Conservation (phyloP, 768 basidiomycete genomes). For the Panaeolus papilionaceus region DNA sequence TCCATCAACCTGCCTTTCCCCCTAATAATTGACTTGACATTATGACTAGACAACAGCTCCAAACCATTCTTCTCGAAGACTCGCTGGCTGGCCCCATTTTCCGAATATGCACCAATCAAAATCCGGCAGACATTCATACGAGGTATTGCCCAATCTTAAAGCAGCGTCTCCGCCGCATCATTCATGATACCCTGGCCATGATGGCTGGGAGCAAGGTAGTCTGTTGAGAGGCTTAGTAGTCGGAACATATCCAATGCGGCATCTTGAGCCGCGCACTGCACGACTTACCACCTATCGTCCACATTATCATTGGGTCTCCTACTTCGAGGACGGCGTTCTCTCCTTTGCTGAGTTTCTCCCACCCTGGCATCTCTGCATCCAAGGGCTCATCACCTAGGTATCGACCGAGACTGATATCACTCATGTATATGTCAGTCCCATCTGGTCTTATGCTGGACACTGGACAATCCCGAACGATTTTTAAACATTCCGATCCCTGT, state of each 20-base stretch:
- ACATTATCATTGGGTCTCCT: constrained; percentile 59
- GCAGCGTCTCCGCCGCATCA: constrained; percentile 56
- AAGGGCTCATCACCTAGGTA: constrained; percentile 37
- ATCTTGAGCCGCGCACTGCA: no score
- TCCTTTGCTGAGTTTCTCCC: constrained; percentile 34
- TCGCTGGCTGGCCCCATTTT: constrained; percentile 61
- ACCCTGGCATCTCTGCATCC: constrained; percentile 37
- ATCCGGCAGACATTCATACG: constrained; percentile 61
- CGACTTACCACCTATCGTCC: constrained; percentile 35
- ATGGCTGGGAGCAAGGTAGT: constrained; percentile 33
- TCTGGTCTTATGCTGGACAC: constrained; percentile 56
- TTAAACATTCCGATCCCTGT: constrained; percentile 28
- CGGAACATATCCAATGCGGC: neutral
- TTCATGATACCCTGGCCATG: constrained; percentile 61
- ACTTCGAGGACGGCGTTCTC: constrained; percentile 46
- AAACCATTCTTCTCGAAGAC: constrained; percentile 77
- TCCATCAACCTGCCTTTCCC: constrained; percentile 38
- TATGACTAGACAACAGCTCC: constrained; percentile 36
- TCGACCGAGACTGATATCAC: constrained; percentile 45
- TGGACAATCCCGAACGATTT: constrained; percentile 48
- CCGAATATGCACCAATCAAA: constrained; percentile 48
- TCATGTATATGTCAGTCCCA: constrained; percentile 58
- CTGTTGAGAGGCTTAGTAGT: constrained; percentile 19
- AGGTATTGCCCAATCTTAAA: constrained; percentile 65
- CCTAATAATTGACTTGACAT: constrained; percentile 44